A percentile compares a stretch with the other conserved stretches of the same genome.
Conservation (phyloP, 2,329 filamentous ascomycete genomes). For the Oidium heveae region DNA sequence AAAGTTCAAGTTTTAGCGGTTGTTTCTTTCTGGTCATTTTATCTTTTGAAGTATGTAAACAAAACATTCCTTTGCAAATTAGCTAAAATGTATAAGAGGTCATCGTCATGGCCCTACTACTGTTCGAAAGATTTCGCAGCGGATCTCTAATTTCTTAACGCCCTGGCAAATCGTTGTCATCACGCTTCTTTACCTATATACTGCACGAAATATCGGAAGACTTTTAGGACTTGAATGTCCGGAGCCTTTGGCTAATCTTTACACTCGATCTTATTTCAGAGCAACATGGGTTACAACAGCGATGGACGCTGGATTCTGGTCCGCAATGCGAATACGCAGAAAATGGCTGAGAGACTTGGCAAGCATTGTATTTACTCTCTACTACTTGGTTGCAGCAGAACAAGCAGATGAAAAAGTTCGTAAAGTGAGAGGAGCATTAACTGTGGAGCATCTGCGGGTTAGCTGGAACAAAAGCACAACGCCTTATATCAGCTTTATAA, state of each 20-base stretch:
- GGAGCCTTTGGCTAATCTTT: constrained; percentile 83
- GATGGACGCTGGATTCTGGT: constrained; percentile 93
- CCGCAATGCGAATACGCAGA: constrained; percentile 69
- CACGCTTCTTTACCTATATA: constrained; percentile 76
- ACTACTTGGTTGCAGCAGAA: constrained; percentile 82
- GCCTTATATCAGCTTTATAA: constrained; percentile 55
- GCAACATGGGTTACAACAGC: constrained; percentile 94
- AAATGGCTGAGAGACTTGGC: constrained; percentile 64
- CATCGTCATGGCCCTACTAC: constrained; percentile 70
- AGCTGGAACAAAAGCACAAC: constrained; percentile 91
- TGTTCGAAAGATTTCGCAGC: constrained; percentile 41
- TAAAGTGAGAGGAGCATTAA: constrained; percentile 65
- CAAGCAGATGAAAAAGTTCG: constrained; percentile 91
- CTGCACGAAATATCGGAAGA: constrained; percentile 80
- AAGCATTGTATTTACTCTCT: constrained; percentile 62
- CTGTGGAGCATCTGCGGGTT: constrained; percentile 71
- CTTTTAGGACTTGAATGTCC: constrained; percentile 76
- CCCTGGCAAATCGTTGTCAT: constrained; percentile 74
- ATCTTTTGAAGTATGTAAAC: constrained; percentile 41
- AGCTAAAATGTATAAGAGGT: constrained; percentile 27
- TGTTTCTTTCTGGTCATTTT: constrained; percentile 72
- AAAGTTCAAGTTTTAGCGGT: constrained; percentile 84
- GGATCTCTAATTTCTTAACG: constrained; percentile 47
- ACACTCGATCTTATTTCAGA: constrained; percentile 75
- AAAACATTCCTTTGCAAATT: not conserved